Evolutionary conservation across 768 basidiomycete genomes (phyloP), one percentile per base, ranked within the genome.

Genomic region (Lactarius vividus): DNA sequence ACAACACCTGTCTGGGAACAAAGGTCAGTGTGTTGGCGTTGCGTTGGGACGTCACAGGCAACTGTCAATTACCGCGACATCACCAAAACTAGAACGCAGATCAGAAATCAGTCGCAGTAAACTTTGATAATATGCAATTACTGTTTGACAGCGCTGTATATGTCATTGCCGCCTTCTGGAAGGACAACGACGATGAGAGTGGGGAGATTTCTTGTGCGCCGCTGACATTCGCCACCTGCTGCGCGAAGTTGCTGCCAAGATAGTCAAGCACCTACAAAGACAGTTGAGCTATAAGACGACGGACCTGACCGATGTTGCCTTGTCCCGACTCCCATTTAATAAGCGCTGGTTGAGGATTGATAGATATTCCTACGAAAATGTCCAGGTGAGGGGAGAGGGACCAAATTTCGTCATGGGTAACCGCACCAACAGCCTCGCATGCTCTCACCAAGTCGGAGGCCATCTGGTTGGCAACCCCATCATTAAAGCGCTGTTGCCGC

Each of bases 81-180:
- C 90, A 7, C 91, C 91, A 60, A 91, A 91, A 71, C 91, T 92
- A 63, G 2, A 18, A 35, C 26, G 18, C 26, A 40, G 20, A 65
- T 37, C 15, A 18, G 23, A 59, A 23, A 26, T 52, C 31, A 53
- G 46, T 40, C 46, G 28, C 56, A 29, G 40, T 57, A 4, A 63
- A 44, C 53, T 20, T 53, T 46, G 23, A 59, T 13, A 23, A 28
- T 35, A 15, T 60, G 35, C 0, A 81, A 86, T 67, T 71, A 93
- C 91, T 91, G 87, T 76, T 93, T 93, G 29, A 92, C 83, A 23
- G 85, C 84, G 2, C 82, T 86, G 70, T 93, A 93, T 11, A 91
- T 84, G 58, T 93, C 89, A 42, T 88, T 86, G 1, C 86, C 88
- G 2, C 83, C 84, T 66, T 92, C 88, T 0, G 91, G 92, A 23